Percentiles rank a stretch among this genome's conserved stretches.
phyloP scores from a whole-genome alignment of 179 eudicot genomes.

The Silene noctiflora region DNA sequence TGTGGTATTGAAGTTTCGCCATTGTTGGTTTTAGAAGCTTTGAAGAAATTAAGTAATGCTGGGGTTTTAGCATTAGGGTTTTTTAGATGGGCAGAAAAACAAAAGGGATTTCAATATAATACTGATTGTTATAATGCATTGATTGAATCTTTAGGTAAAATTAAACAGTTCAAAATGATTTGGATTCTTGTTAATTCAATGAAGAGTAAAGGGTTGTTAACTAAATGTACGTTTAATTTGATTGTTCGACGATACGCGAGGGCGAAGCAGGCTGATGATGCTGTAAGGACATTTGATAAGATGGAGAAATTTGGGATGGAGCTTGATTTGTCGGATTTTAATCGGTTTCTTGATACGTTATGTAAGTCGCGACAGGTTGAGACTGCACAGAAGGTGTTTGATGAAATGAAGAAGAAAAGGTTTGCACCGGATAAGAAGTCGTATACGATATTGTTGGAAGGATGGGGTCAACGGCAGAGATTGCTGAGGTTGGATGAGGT shows the following conservation, averaged over 20 bases:
- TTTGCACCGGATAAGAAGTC: conserved; percentile 65
- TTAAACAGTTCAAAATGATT: conserved; percentile 69
- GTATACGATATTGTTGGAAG: conserved; percentile 65
- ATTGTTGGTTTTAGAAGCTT: conserved; percentile 40
- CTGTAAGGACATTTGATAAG: conserved; percentile 58
- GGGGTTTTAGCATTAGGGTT: conserved; percentile 64
- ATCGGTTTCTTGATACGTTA: conserved; percentile 55
- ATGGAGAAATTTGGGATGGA: conserved; percentile 60
- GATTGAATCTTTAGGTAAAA: conserved; percentile 74
- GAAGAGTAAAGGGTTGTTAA: conserved; percentile 50
- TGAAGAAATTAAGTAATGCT: conserved; percentile 61
- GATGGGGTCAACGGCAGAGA: conserved; percentile 72
- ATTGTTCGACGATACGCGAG: conserved; percentile 69
- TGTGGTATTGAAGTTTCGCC: conserved; percentile 35
- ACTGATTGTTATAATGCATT: conserved; percentile 58
- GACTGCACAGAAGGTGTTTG: conserved; percentile 69
- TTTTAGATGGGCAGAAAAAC: conserved; percentile 77
- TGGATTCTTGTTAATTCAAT: conserved; percentile 59
- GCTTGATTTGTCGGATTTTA: conserved; percentile 55
- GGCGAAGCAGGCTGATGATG: conserved; percentile 60
- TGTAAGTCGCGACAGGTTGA: conserved; percentile 62
- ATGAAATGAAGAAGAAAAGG: conserved; percentile 55
- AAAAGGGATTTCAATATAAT: conserved; percentile 40
- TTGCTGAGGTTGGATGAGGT: conserved; percentile 60
- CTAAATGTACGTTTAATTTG: conserved; percentile 57